Conservation (phyloP, 306 rosid genomes). For the Lithocarpus polystachyus region DNA sequence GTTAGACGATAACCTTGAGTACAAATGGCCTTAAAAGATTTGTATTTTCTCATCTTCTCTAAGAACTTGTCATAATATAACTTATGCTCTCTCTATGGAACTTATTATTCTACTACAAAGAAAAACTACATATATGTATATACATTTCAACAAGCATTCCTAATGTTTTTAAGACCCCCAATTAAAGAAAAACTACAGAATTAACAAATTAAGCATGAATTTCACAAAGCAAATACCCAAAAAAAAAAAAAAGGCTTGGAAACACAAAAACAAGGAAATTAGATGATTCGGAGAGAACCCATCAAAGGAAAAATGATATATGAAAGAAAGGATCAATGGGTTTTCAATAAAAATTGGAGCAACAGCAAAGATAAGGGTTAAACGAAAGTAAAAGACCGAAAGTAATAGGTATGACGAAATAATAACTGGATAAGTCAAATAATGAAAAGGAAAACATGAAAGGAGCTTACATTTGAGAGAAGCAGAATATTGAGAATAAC, state of each 20-base stretch:
- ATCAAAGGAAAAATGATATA: background rate
- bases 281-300: background rate
- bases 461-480: conserved; percentile 66
- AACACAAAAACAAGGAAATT: background rate
- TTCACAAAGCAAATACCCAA: background rate
- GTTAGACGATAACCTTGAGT: background rate
- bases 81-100: background rate
- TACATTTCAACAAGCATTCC: background rate
- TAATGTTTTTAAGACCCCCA: background rate
- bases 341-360: background rate
- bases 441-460: background rate
- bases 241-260: background rate
- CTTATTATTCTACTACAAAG: background rate
- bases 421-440: background rate
- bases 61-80: background rate
- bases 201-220: background rate
- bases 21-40: background rate
- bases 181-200: background rate
- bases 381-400: background rate
- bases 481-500: conserved; percentile 84
- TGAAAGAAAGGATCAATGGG: background rate
- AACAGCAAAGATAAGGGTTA: too few relatives aligned
- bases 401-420: background rate
- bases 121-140: background rate
- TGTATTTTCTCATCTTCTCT: background rate